phyloP scores from a whole-genome alignment of 805 yeast genomes.

The Phaffomyces antillensis region DNA sequence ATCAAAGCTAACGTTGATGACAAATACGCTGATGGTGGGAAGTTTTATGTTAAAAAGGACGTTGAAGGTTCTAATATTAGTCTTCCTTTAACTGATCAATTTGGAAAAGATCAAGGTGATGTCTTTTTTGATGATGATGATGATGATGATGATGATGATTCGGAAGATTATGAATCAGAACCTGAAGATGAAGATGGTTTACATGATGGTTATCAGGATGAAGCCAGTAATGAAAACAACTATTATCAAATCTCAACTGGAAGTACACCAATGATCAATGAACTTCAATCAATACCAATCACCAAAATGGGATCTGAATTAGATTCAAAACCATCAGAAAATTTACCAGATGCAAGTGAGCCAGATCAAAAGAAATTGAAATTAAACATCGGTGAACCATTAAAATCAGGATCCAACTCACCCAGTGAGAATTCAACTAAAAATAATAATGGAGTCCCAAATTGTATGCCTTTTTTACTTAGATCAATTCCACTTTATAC shows the following conservation, averaged over 20 bases:
- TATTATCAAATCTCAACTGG: background rate
- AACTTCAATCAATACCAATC: too few relatives aligned
- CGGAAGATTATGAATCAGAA: slow-evolving; percentile 12
- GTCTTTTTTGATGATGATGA: slow-evolving; percentile 22
- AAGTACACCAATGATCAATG: too few relatives aligned
- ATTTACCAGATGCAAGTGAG: slow-evolving; percentile 8
- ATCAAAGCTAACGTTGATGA: slow-evolving; percentile 72
- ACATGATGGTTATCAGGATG: slow-evolving; percentile 4
- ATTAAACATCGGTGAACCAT: slow-evolving; percentile 1
- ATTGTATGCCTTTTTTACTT: slow-evolving; percentile 61
- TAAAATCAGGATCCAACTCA: slow-evolving; percentile 2
- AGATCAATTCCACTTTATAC: slow-evolving; percentile 57
- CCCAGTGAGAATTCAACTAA: slow-evolving; percentile 5
- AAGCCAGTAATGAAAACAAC: slow-evolving; percentile 9
- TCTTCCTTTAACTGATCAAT: slow-evolving; percentile 8
- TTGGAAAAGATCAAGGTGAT: slow-evolving; percentile 20
- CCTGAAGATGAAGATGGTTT: slow-evolving; percentile 13
- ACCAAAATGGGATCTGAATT: background rate
- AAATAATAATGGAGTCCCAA: slow-evolving; percentile 42
- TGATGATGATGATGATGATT: slow-evolving; percentile 17
- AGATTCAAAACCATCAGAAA: slow-evolving; percentile 1
- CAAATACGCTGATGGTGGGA: slow-evolving; percentile 86
- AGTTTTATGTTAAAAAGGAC: slow-evolving; percentile 52
- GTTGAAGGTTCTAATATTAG: slow-evolving; percentile 17
- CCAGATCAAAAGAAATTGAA: slow-evolving; percentile 16